Evolutionary conservation across 1,139 yeast species (phyloP).

Genomic region (Hansenula lynferdii): DNA sequence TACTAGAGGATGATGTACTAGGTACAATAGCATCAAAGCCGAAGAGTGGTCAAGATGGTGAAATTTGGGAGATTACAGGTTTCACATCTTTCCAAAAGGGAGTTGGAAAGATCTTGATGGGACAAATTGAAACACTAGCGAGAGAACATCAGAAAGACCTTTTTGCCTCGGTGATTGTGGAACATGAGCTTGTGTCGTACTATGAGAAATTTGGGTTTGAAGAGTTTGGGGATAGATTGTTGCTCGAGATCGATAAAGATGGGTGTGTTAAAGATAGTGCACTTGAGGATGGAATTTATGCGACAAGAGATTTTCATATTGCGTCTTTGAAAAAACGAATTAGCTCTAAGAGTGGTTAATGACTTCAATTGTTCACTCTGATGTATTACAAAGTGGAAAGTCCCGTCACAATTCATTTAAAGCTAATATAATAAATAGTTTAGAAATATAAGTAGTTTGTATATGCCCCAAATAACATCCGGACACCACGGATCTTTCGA

Average conservation of each 20-base stretch:
- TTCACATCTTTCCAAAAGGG: slow-evolving; percentile 46
- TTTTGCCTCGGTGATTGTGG: slow-evolving; percentile 41
- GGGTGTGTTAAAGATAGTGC: slow-evolving; percentile 20
- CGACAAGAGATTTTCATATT: slow-evolving; percentile 31
- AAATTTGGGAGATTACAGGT: slow-evolving; percentile 39
- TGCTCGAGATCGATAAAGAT: slow-evolving; percentile 23
- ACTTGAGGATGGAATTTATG: slow-evolving; percentile 32
- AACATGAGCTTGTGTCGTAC: slow-evolving; percentile 45
- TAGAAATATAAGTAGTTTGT: neutral
- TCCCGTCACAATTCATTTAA: too few species aligned
- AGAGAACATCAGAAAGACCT: slow-evolving; percentile 11
- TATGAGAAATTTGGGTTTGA: slow-evolving; percentile 38
- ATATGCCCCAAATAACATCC: neutral
- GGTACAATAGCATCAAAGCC: slow-evolving; percentile 45
- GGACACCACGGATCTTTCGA: neutral
- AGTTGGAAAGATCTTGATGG: slow-evolving; percentile 34
- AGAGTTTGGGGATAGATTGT: slow-evolving; percentile 21
- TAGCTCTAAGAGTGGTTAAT: neutral
- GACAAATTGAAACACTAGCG: slow-evolving; percentile 15
- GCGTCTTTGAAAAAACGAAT: slow-evolving; percentile 17
- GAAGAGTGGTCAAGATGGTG: slow-evolving; percentile 9
- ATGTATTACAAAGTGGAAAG: too few species aligned
- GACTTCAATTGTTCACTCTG: too few species aligned
- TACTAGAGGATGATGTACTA: slow-evolving; percentile 23
- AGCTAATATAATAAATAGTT: too few species aligned